Base-by-base conservation (phyloP, 2,329 filamentous ascomycete species). In the Diaporthe citriasiana region DNA sequence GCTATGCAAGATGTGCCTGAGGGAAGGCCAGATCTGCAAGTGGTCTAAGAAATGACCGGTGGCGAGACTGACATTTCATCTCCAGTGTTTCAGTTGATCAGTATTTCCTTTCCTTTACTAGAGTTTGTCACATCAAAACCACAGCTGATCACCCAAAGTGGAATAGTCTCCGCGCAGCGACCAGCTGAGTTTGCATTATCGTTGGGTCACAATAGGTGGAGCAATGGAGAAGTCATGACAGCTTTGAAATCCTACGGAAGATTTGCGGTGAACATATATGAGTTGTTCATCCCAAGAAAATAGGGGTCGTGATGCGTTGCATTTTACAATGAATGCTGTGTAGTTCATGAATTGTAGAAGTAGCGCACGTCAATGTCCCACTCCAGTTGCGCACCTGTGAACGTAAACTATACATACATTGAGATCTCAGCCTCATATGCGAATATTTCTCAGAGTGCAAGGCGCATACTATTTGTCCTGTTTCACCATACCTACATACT, bases 171-270 rank as follows among this genome's bases (percentile, higher is more conserved):
- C 9, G 38, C 19, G 33, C 63, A 66, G 38, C 45, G 63, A 27
- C 30, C 30, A 66, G 63, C 63, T 66, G 63, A 51, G 30, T 30
- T 47, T 51, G 45, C 63, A 51, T 38, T 51, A 51, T 51, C 51
- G 63, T 66, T 66, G 63, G 60, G 63, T 66, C 63, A 66, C n/a
- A n/a, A n/a, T 35, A 40, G 30, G 63, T 66, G 63, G 63, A 51
- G 45, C 30, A 8, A 38, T 50, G 42, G 30, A 50, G 45, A 50
- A 66, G 22, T 12, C 30, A 35, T 66, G 63, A 66, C 63, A 51
- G 45, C 33, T 51, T 13, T 38, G 22, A 22, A 38, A 38, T 51
- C 22, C 60, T 17, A 13, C 6, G 17, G 22, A 51, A 25, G 51
- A 51, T 27, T 7, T 51, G 45, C 45, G 30, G 60, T 66, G 60